Conservation (phyloP, 1,284 basidiomycete genomes). For the Puccinia horiana region DNA sequence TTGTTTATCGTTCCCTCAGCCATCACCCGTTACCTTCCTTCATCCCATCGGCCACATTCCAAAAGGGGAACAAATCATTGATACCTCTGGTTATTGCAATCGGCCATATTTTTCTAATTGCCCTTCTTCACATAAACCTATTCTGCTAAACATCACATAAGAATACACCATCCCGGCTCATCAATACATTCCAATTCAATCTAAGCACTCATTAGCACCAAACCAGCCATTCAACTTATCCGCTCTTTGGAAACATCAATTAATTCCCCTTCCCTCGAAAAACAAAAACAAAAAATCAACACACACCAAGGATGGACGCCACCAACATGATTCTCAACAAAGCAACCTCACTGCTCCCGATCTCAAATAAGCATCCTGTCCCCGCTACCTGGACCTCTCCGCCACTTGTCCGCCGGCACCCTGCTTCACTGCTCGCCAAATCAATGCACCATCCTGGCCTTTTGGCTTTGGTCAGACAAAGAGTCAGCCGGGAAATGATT, state of each 20-base stretch:
- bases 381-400: conserved; percentile 53
- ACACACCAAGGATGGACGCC: conserved; percentile 2
- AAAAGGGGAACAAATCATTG: background rate
- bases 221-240: background rate
- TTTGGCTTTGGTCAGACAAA: conserved; percentile 72
- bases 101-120: background rate
- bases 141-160: background rate
- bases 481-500: conserved; percentile 80
- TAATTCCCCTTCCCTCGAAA: background rate
- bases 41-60: background rate
- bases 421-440: conserved; percentile 70
- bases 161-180: background rate
- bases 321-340: conserved; percentile 19
- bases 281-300: background rate
- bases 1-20: conserved; percentile 26
- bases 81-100: background rate
- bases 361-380: conserved; percentile 33
- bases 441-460: conserved; percentile 73
- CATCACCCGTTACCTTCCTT: background rate
- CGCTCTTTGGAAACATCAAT: conserved; percentile 2
- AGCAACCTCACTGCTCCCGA: background rate
- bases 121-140: background rate
- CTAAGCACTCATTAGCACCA: background rate
- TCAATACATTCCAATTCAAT: background rate
- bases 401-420: conserved; percentile 61